These are phyloP conservation scores for Rhododendron vialii DNA, from an alignment of 148 eudicot genomes.

Conservation along the genomic window DNA sequence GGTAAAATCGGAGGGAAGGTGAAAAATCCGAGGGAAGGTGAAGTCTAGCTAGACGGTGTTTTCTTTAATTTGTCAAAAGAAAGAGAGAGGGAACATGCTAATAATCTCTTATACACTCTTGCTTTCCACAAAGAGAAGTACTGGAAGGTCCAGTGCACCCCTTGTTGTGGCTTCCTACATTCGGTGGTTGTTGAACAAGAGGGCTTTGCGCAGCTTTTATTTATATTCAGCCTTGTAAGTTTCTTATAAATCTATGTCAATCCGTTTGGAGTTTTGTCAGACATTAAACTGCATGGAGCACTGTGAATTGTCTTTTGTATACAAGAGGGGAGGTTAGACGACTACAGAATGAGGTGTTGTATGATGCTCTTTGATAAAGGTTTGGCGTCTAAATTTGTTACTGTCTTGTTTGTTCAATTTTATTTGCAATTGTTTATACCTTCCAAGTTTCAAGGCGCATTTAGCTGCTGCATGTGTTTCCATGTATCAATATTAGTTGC, in stretches of 20 bases:
- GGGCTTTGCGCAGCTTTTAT: not conserved
- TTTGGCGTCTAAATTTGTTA: not conserved
- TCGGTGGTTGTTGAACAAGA: not conserved
- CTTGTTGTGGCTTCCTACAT: not conserved
- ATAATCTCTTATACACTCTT: not conserved
- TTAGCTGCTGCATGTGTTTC: not conserved
- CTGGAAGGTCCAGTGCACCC: not conserved
- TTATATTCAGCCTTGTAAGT: not conserved
- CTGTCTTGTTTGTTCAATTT: not conserved
- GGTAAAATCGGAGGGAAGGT: slow-evolving; percentile 66
- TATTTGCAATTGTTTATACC: not conserved
- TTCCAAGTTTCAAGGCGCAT: not conserved
- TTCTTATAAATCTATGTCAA: not conserved
- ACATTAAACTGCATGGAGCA: not conserved
- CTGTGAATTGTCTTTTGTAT: not conserved
- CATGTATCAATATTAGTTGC: not conserved
- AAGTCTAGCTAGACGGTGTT: not conserved
- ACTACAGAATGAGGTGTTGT: not conserved
- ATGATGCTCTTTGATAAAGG: not conserved
- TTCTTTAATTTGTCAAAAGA: not conserved
- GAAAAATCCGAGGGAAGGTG: slow-evolving; percentile 64
- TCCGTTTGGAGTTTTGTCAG: not conserved
- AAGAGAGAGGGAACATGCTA: not conserved
- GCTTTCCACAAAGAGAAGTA: not conserved
- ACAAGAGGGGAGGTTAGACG: not conserved